Base-by-base conservation (phyloP, 768 basidiomycete species). In the Podaxis sp. region DNA sequence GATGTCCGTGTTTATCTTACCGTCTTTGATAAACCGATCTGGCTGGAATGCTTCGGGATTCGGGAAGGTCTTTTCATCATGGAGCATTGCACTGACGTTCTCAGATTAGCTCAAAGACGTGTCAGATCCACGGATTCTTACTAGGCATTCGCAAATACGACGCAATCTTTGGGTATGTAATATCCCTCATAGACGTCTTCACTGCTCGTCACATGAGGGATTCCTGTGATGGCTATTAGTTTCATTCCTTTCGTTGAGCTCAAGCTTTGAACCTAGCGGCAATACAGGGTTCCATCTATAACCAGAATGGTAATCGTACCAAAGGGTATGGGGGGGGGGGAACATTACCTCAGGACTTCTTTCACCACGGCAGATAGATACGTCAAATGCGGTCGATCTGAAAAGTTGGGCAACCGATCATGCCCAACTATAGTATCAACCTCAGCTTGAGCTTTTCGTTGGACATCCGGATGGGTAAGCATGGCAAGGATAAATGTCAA, bases 331-430 rank as follows among this genome's bases (percentile, higher is more conserved):
- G 48, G 7, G 50, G 16, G 10, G 55, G 2, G 28, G 55, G 2
- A 23, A 18, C 32, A 48, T 47, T 28, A 68, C 60, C 70, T 44
- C 14, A 71, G 48, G 5, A 61, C 27, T 50, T 71, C 69, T 42
- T 61, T 67, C 9, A 67, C 38, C 4, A 69, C 50, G 2, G 69
- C 70, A 9, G 57, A 51, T 18, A 66, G 53, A 42, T 71, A 71
- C 0, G 68, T 65, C 2, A 70, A 47, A 4, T 56, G 57, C 0
- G 51, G 40, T 46, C 42, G 35, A 44, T 72, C 70, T 1, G 60
- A 61, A 32, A 70, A 71, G n/a, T 57, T 51, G 6, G 70, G 70
- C 32, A 72, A 62, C 3, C 63, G 63, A 3, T 62, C 63, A 54
- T 50, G 28, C 1, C 55, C 60, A 14, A 71, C 40, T 1, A 69